Base-by-base conservation (phyloP, 1,139 yeast species). In the Suhomyces yuchorum region DNA sequence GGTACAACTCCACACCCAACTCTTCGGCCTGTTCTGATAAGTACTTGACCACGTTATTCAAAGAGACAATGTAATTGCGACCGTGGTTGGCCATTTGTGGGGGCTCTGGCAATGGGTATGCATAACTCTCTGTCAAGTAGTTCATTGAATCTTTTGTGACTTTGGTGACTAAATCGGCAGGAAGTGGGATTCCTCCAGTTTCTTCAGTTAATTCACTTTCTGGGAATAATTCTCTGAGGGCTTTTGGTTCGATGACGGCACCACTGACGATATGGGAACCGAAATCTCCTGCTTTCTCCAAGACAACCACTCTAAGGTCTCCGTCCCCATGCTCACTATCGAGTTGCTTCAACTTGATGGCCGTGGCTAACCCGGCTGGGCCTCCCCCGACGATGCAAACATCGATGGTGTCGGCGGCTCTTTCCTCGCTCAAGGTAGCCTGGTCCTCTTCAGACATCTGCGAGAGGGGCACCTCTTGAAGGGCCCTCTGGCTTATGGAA, bases 301-400 rank as follows among this genome's bases (percentile, higher is more conserved):
- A 73, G 0, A 93, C 92, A 14, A 93, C 85, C 40, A 93, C 96
- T 50, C 99, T 75, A 45, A 87, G 68, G 42, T 86, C 87, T 7
- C 87, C 89, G 15, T 69, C 63, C 2, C 88, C 93, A 14, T 77
- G 67, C 56, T 84, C 87, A 43, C 75, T 71, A 61, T 93, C 98
- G 40, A 92, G 70, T 61, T 90, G 97, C 64, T 93, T 93, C 57
- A 91, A 72, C 55, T 81, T 80, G 54, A 93, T 93, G 12, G 98
- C 99, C 1, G 99, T 86, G 1, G 97, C 93, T 47, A 93, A 74
- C 9, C 99, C 99, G 1, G 98, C 96, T 4, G 98, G 98, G 0
- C 99, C 99, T 37, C 96, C 99, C 35, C 99, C 99, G 1, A 93
- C 96, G 42, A 93, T 90, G 60, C 96, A 88, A 17, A 93, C 96